phyloP scores from a whole-genome alignment of 2,329 filamentous ascomycete species.

The Diaporthe australafricana region DNA sequence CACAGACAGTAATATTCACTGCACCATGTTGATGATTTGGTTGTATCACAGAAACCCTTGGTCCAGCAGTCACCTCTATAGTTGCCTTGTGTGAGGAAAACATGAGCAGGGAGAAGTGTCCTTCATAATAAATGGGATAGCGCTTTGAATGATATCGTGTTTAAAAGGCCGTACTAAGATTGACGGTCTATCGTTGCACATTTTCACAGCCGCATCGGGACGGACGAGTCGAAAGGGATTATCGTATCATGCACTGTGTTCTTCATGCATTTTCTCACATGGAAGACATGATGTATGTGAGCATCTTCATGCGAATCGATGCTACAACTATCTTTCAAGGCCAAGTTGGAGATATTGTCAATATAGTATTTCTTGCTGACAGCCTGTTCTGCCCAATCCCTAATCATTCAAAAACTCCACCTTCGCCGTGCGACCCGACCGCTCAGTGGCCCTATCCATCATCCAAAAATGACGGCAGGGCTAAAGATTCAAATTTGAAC shows the following conservation, averaged over 20 bases:
- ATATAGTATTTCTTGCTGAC: conserved; percentile 17
- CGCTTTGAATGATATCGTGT: conserved; percentile 3
- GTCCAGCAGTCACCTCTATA: no score
- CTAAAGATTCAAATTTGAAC: conserved; percentile 12
- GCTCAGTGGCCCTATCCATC: conserved; percentile 3
- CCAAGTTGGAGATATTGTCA: conserved; percentile 13
- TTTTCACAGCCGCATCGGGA: neutral
- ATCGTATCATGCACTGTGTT: neutral
- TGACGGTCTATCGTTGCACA: neutral
- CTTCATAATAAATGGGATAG: neutral
- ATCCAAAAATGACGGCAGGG: conserved; percentile 20
- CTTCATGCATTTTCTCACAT: neutral
- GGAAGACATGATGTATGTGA: neutral
- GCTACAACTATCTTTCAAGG: neutral
- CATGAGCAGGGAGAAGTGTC: no score
- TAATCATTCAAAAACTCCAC: conserved; percentile 23
- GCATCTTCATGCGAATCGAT: neutral
- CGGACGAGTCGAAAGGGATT: neutral
- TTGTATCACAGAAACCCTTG: no score
- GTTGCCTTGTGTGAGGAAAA: no score
- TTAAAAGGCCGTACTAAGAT: neutral
- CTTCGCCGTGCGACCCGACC: conserved; percentile 32
- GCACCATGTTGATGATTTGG: no score
- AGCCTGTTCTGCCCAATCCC: neutral
- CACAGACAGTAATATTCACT: no score